These are phyloP conservation scores for Flaveria linearis DNA, from an alignment of 129 eudicot species.

Conservation along the genomic window DNA sequence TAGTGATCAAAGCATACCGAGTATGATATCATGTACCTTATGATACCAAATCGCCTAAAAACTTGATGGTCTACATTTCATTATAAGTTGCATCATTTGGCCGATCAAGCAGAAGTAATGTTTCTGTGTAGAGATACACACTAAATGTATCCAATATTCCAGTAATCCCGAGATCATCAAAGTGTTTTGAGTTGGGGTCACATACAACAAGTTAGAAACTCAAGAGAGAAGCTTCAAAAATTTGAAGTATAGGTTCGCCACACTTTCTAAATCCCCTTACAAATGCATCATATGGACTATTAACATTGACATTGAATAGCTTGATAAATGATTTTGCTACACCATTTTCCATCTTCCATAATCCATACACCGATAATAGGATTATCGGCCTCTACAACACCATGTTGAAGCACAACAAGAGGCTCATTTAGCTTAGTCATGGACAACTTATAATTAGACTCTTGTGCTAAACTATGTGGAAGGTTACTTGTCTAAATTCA, in stretches of 20 bases:
- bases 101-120: conserved; percentile 4
- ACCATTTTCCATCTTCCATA: not conserved
- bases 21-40: not conserved
- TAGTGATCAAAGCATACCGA: not conserved
- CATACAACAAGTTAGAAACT: not conserved
- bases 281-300: no score
- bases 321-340: not conserved
- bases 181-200: not conserved
- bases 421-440: not conserved
- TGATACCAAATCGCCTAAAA: not conserved
- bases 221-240: no score
- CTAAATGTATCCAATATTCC: not conserved
- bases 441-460: not conserved
- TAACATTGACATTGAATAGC: not conserved
- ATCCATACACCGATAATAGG: not conserved
- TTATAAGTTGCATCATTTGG: not conserved
- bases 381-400: not conserved
- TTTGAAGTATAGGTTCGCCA: not conserved
- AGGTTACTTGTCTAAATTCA: not conserved
- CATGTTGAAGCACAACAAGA: not conserved
- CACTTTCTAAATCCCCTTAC: not conserved
- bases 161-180: not conserved
- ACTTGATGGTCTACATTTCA: not conserved
- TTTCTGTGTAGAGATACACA: not conserved
- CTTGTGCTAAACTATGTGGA: not conserved